Conservation (phyloP, 768 basidiomycete genomes). For the Panellus pusillus region DNA sequence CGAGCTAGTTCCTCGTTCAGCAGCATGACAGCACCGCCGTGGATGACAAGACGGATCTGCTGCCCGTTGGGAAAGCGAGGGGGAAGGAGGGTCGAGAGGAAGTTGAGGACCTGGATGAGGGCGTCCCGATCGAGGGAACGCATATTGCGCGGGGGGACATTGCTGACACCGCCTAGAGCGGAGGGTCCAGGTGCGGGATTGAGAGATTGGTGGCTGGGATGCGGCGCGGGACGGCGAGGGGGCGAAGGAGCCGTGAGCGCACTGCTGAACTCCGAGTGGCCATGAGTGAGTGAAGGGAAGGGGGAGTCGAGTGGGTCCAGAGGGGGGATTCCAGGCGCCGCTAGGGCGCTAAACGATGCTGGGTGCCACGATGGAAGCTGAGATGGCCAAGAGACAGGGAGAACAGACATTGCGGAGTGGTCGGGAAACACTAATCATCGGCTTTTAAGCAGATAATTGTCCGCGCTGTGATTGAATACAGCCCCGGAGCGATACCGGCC, state of each 20-base stretch:
- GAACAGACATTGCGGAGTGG: slow-evolving; percentile 14
- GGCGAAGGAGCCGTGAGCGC: slow-evolving; percentile 2
- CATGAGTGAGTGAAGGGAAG: slow-evolving; percentile 7
- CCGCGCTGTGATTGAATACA: background rate
- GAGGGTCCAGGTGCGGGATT: background rate
- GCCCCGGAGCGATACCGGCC: too few species aligned
- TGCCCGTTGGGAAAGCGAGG: slow-evolving; percentile 40
- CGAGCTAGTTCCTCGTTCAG: slow-evolving; percentile 43
- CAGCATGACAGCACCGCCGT: slow-evolving; percentile 76
- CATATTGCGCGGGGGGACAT: slow-evolving; percentile 35
- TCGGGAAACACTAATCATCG: background rate
- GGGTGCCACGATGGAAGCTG: slow-evolving; percentile 7
- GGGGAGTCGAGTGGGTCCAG: slow-evolving; percentile 9
- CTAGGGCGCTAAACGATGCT: slow-evolving; percentile 17
- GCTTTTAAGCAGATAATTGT: background rate
- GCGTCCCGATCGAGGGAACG: slow-evolving; percentile 40
- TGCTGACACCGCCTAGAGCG: slow-evolving; percentile 5
- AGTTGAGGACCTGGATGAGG: slow-evolving; percentile 47
- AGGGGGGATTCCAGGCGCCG: slow-evolving; percentile 16
- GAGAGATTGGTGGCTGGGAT: background rate
- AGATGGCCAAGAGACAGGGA: slow-evolving; percentile 15
- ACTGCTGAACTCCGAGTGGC: slow-evolving; percentile 5
- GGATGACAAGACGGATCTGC: slow-evolving; percentile 61
- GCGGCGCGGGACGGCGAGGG: background rate
- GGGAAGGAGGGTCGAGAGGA: slow-evolving; percentile 50